phyloP scores from a whole-genome alignment of 805 yeast genomes.

The Hanseniaspora vineae region DNA sequence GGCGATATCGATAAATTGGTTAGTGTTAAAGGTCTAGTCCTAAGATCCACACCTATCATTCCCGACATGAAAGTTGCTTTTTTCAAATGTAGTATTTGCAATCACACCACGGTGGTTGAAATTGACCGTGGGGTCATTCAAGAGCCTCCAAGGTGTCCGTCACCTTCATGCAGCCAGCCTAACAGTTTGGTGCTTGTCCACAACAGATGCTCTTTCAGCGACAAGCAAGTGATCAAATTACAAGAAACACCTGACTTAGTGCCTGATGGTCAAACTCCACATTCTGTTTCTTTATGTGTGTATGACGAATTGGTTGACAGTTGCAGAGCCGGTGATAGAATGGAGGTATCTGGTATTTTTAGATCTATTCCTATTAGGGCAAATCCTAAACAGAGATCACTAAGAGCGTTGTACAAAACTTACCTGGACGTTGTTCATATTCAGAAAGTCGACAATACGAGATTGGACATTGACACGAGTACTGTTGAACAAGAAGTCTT shows the following conservation, averaged over 20 bases:
- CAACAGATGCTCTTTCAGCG: conserved; percentile 86
- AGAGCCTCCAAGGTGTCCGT: conserved; percentile 90
- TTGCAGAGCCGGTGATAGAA: conserved; percentile 91
- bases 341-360: conserved; percentile 91
- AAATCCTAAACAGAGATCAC: conserved; percentile 70
- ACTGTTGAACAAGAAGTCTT: conserved; percentile 34
- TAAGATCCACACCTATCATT: conserved; percentile 79
- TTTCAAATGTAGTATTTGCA: conserved; percentile 90
- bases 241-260: conserved; percentile 95
- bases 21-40: conserved; percentile 77
- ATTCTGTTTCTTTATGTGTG: conserved; percentile 83
- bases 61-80: conserved; percentile 98
- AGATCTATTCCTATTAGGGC: conserved; percentile 85
- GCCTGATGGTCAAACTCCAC: conserved; percentile 98
- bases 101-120: conserved; percentile 81
- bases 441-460: conserved; percentile 68
- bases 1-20: conserved; percentile 90
- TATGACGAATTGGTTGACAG: conserved; percentile 93
- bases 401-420: conserved; percentile 79
- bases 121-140: conserved; percentile 90
- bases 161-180: conserved; percentile 66
- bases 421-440: conserved; percentile 90
- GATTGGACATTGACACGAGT: conserved; percentile 69
- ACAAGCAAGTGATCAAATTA: conserved; percentile 83
- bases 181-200: conserved; percentile 87